A percentile compares a stretch with the other conserved stretches of the same genome.
Conservation (phyloP, 2,329 filamentous ascomycete genomes). For the Epicoccum nigrum region DNA sequence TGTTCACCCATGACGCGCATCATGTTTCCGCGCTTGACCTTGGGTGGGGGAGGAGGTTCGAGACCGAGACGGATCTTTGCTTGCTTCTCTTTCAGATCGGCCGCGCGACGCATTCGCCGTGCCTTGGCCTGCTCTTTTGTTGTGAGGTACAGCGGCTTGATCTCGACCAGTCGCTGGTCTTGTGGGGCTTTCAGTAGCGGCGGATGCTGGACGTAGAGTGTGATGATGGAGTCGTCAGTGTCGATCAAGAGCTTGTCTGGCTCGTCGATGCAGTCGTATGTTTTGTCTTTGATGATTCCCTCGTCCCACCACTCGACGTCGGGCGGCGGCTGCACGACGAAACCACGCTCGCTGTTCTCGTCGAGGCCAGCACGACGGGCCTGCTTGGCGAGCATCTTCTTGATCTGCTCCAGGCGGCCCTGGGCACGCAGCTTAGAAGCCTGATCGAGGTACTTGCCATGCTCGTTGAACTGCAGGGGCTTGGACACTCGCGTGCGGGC, state of each 20-base stretch:
- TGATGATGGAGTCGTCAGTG: slow-evolving; percentile 83
- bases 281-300: slow-evolving; percentile 75
- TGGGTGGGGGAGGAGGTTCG: slow-evolving; percentile 87
- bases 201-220: slow-evolving; percentile 89
- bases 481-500: slow-evolving; percentile 69
- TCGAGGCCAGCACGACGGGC: slow-evolving; percentile 91
- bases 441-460: slow-evolving; percentile 96
- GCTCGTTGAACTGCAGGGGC: slow-evolving; percentile 87
- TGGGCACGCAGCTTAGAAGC: slow-evolving; percentile 87
- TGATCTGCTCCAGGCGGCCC: slow-evolving; percentile 89
- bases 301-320: slow-evolving; percentile 99
- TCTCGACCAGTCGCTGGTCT: slow-evolving; percentile 76
- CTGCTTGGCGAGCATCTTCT: slow-evolving; percentile 86
- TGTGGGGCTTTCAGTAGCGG: slow-evolving; percentile 90
- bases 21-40: slow-evolving; percentile 95
- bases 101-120: slow-evolving; percentile 86
- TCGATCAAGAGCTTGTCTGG: slow-evolving; percentile 73
- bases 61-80: slow-evolving; percentile 93
- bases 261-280: slow-evolving; percentile 74
- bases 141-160: slow-evolving; percentile 93
- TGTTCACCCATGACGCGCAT: slow-evolving; percentile 96
- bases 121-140: slow-evolving; percentile 89
- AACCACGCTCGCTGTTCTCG: slow-evolving; percentile 91
- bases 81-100: slow-evolving; percentile 92
- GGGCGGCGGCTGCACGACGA: slow-evolving; percentile 81